Evolutionary conservation across 768 basidiomycete species (phyloP).

Genomic region (Ramaria sp.): DNA sequence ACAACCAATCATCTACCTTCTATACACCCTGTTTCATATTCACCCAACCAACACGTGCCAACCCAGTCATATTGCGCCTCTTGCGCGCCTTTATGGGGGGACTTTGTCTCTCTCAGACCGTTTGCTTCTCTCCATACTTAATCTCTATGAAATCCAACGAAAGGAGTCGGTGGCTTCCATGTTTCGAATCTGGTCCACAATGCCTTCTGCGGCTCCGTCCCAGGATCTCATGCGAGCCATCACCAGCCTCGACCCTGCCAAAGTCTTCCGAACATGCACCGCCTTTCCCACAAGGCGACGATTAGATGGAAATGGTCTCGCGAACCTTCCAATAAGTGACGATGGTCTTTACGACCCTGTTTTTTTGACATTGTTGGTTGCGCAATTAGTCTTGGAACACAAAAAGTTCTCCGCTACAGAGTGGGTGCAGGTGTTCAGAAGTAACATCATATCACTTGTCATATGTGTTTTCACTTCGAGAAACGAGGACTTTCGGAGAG

Average conservation of each 20-base stretch:
- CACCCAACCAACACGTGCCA: constrained; percentile 83
- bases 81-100: constrained; percentile 66
- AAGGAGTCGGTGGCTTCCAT: constrained; percentile 54
- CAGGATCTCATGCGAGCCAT: constrained; percentile 51
- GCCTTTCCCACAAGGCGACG: constrained; percentile 59
- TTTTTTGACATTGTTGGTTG: not conserved
- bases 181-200: constrained; percentile 54
- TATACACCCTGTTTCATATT: constrained; percentile 59
- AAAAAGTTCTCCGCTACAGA: not conserved
- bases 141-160: constrained; percentile 64
- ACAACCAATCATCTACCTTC: constrained; percentile 34
- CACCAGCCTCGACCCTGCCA: constrained; percentile 54
- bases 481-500: not conserved
- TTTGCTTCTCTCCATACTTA: constrained; percentile 62
- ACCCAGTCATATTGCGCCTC: constrained; percentile 67
- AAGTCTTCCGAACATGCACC: constrained; percentile 61
- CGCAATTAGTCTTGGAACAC: not conserved
- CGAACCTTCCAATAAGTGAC: not conserved
- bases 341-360: constrained; percentile 2
- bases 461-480: constrained; percentile 1
- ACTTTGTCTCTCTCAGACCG: constrained; percentile 58
- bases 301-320: constrained; percentile 20
- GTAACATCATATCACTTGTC: constrained; percentile 1
- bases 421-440: constrained; percentile 9
- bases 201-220: constrained; percentile 22